Base-by-base conservation (phyloP, 352 stramenopile species). In the Phytophthora meadii region DNA sequence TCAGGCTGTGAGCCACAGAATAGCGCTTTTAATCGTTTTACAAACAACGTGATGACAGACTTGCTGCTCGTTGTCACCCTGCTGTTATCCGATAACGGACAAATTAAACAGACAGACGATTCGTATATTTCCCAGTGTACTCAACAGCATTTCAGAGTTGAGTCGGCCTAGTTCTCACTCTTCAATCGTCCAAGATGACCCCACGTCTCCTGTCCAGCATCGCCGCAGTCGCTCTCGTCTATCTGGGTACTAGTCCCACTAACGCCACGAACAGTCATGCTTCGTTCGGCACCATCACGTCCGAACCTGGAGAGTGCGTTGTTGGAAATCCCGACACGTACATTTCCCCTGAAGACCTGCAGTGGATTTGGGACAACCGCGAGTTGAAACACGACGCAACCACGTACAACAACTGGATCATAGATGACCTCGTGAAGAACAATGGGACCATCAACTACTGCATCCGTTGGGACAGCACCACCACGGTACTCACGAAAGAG, bases 391-490 rank as follows among this genome's bases (percentile, higher is more conserved):
- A 15, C 10, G 50, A 66, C 0, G 58, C 40, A 8, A 34, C 6
- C 9, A 3, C 42, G 12, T 55, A 49, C 28, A 39, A 67, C 30
- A 61, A 67, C 50, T 67, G 41, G 32, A 61, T 67, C 32, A 54
- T 72, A 12, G 68, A 83, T 55, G 68, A 83, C 51, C 53, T 83
- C 54, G 59, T 65, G 27, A 44, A 24, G 22, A 72, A 72, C 51
- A 72, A 68, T 3, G 64, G 64, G 3, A 41, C 66, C 12, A 46
- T 82, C 24, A 76, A 61, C 65, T 80, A 82, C 68, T 82, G 74
- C 58, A 22, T 82, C 7, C 74, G 71, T n/a, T 82, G 74, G 64
- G 71, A 82, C 54, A 78, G 61, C 42, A 74, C 54, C 9, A 61
- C 71, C 24, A 74, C 60, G 50, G 36, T 40, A 40, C 56, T 84